Evolutionary conservation across 805 yeast genomes (phyloP).

Genomic region (Barnettozyma siamensis): DNA sequence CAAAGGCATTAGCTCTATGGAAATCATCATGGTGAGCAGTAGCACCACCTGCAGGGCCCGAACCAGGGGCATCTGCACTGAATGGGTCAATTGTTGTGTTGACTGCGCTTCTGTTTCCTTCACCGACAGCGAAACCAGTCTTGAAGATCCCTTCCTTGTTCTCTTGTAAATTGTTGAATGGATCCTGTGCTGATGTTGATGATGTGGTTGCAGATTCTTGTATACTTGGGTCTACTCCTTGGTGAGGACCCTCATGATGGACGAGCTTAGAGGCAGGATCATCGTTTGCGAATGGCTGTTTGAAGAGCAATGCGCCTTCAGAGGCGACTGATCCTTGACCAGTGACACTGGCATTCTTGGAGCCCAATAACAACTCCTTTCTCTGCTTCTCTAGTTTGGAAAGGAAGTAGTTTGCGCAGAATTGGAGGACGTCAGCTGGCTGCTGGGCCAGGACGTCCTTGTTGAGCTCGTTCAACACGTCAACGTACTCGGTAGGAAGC

Average conservation of each 20-base stretch:
- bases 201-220: background rate
- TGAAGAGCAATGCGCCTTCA: slow-evolving; percentile 11
- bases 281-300: slow-evolving; percentile 51
- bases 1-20: slow-evolving; percentile 8
- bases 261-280: slow-evolving; percentile 52
- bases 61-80: slow-evolving; percentile 3
- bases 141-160: slow-evolving; percentile 14
- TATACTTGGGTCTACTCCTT: background rate
- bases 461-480: slow-evolving; percentile 60
- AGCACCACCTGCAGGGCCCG: no score
- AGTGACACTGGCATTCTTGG: background rate
- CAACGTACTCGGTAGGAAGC: slow-evolving; percentile 33
- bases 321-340: background rate
- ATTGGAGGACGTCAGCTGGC: slow-evolving; percentile 67
- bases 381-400: slow-evolving; percentile 56
- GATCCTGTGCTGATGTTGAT: background rate
- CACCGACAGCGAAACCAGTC: slow-evolving; percentile 23
- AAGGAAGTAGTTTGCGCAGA: slow-evolving; percentile 69
- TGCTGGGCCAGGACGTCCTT: slow-evolving; percentile 46
- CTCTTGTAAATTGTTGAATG: slow-evolving; percentile 15
- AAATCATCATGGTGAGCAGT: background rate
- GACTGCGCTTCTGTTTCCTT: slow-evolving; percentile 12
- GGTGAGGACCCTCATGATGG: slow-evolving; percentile 25
- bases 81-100: slow-evolving; percentile 21
- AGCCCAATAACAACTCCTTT: slow-evolving; percentile 44